Evolutionary conservation across 176 grass and related monocot genomes (phyloP).

Genomic region (Eragrostis nindensis): DNA sequence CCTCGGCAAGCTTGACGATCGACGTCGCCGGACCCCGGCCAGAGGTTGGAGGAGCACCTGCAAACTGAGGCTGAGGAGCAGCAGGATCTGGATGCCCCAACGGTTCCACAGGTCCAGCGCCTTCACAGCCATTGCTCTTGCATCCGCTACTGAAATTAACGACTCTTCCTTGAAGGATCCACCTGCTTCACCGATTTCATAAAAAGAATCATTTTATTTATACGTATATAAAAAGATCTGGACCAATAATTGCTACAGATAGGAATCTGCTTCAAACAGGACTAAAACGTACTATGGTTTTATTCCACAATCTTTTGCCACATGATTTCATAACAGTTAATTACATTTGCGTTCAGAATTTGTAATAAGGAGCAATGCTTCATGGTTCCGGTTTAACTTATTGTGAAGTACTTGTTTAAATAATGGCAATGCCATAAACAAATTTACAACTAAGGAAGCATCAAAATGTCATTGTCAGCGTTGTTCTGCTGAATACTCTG

Average conservation of each 20-base stretch:
- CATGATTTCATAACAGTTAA: too few species aligned
- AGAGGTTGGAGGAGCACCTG: constrained; percentile 4
- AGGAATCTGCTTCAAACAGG: background rate
- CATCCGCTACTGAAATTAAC: background rate
- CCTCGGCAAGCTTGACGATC: background rate
- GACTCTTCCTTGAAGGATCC: background rate
- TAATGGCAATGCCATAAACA: background rate
- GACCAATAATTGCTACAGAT: background rate
- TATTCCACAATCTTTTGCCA: too few species aligned
- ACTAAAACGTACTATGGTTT: background rate
- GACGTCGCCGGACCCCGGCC: constrained; percentile 7
- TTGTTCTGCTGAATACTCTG: too few species aligned
- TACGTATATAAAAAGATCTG: background rate
- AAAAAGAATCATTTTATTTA: background rate
- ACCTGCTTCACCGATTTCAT: background rate
- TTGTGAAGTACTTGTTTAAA: background rate
- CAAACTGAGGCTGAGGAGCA: constrained; percentile 2
- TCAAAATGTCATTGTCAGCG: too few species aligned
- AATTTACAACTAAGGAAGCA: too few species aligned
- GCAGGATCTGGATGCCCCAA: constrained; percentile 20
- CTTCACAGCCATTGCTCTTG: constrained; percentile 4
- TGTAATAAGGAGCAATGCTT: too few species aligned
- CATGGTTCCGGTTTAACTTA: too few species aligned
- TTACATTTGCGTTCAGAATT: too few species aligned
- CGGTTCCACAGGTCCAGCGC: constrained; percentile 21